Percentiles rank a stretch among this genome's conserved stretches.
Conservation (phyloP, 164 flowering plant genomes). For the Litsea cubeba region DNA sequence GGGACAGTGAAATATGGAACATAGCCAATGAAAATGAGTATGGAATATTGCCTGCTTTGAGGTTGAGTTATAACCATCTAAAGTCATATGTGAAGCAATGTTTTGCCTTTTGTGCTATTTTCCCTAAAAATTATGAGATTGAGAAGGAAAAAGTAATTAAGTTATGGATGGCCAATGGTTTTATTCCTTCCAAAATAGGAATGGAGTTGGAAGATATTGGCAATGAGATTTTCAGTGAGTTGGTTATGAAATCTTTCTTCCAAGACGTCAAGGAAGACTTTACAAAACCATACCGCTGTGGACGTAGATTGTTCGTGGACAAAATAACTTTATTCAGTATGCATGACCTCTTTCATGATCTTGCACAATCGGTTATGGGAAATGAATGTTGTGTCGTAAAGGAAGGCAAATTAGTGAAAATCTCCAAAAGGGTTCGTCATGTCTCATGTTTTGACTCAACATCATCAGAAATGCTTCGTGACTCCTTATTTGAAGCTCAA, state of each 20-base stretch:
- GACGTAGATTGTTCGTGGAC: too few relatives aligned
- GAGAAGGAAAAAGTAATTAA: not conserved
- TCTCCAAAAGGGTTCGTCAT: not conserved
- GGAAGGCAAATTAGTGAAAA: not conserved
- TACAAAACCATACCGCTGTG: not conserved
- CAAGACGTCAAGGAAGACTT: not conserved
- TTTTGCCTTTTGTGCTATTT: slow-evolving; percentile 6
- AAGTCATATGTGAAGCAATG: slow-evolving; percentile 2
- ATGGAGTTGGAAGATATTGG: not conserved
- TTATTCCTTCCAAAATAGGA: not conserved
- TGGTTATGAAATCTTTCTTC: not conserved
- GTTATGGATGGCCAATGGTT: slow-evolving; percentile 11
- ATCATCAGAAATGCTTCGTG: not conserved
- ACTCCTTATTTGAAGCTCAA: not conserved
- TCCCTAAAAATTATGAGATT: not conserved
- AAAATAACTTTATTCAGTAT: too few relatives aligned
- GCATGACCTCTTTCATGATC: too few relatives aligned
- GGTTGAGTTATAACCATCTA: slow-evolving; percentile 8
- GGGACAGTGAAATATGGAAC: not conserved
- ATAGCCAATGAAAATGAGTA: not conserved
- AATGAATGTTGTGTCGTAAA: not conserved
- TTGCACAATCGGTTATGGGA: slow-evolving; percentile 7
- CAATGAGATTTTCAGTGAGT: slow-evolving; percentile 1
- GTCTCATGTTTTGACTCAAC: not conserved
- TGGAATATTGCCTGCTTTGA: not conserved